A percentile compares a stretch with the other conserved stretches of the same genome.
Conservation (phyloP, 148 eudicot genomes). For the Chenopodium berlandieri region DNA sequence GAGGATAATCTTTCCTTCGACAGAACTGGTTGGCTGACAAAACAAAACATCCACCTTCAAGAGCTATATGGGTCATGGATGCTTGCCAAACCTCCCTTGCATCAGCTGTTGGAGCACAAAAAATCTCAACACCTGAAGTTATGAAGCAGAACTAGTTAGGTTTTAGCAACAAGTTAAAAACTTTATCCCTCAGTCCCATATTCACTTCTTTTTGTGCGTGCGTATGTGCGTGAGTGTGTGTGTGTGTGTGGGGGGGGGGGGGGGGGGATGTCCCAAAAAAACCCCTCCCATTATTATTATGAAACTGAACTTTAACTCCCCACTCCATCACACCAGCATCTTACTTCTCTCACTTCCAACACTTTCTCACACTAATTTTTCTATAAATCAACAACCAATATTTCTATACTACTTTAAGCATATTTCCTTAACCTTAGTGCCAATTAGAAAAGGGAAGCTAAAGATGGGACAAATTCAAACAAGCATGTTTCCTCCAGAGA, state of each 20-base stretch:
- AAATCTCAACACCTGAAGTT: constrained; percentile 79
- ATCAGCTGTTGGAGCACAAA: constrained; percentile 99
- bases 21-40: constrained; percentile 89
- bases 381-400: neutral
- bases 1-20: constrained; percentile 85
- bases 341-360: neutral
- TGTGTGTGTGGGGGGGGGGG: too few species aligned
- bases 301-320: too few species aligned
- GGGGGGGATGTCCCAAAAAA: too few species aligned
- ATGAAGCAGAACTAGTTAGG: constrained; percentile 1
- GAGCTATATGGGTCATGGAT: constrained; percentile 94
- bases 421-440: neutral
- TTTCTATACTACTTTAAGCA: neutral
- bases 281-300: too few species aligned
- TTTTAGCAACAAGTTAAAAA: neutral
- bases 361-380: neutral
- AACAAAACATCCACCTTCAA: constrained; percentile 95
- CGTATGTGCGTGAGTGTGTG: too few species aligned
- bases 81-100: constrained; percentile 87
- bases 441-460: neutral
- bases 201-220: too few species aligned
- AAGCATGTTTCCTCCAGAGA: neutral
- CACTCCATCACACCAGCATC: neutral
- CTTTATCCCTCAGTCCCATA: too few species aligned
- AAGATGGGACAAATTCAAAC: neutral